Evolutionary conservation across 352 stramenopile genomes (phyloP).

Genomic region (Pythium coloratum): DNA sequence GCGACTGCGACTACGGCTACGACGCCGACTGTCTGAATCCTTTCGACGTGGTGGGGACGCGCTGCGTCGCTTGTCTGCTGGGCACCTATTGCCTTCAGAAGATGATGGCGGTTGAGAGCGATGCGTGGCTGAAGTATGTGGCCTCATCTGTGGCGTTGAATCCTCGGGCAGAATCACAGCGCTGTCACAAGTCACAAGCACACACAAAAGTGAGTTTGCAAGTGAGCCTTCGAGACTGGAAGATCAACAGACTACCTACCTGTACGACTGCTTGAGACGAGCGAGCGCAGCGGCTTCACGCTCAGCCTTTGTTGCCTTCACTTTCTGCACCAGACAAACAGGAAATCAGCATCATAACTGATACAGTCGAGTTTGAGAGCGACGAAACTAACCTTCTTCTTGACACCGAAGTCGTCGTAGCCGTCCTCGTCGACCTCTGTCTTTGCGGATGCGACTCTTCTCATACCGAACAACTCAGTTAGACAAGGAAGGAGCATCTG

Average conservation of each 20-base stretch:
- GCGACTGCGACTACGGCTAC: conserved; percentile 25
- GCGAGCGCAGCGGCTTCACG: conserved; percentile 79
- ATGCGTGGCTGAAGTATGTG: conserved; percentile 6
- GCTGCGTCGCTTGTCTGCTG: conserved; percentile 9
- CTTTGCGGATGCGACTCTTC: conserved; percentile 64
- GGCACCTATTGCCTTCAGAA: neutral
- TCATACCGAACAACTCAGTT: neutral
- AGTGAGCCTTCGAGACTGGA: neutral
- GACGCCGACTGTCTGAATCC: conserved; percentile 23
- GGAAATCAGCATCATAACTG: neutral
- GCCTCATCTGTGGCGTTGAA: neutral
- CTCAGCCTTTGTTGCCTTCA: conserved; percentile 72
- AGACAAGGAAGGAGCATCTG: neutral
- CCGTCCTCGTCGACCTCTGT: conserved; percentile 82
- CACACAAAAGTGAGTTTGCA: neutral
- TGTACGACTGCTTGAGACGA: conserved; percentile 80
- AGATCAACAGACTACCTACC: conserved; percentile 27
- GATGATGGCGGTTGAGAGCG: neutral
- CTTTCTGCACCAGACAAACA: conserved; percentile 32
- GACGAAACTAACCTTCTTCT: conserved; percentile 55
- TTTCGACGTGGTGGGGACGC: conserved; percentile 16
- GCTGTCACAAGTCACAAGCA: conserved; percentile 1
- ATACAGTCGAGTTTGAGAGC: neutral
- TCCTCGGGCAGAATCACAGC: conserved; percentile 22
- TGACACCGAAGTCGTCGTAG: conserved; percentile 87